These are phyloP conservation scores for Rhizoclosmatium globosum DNA, from an alignment of 192 early-diverging fungal genomes.

Conservation along the genomic window DNA sequence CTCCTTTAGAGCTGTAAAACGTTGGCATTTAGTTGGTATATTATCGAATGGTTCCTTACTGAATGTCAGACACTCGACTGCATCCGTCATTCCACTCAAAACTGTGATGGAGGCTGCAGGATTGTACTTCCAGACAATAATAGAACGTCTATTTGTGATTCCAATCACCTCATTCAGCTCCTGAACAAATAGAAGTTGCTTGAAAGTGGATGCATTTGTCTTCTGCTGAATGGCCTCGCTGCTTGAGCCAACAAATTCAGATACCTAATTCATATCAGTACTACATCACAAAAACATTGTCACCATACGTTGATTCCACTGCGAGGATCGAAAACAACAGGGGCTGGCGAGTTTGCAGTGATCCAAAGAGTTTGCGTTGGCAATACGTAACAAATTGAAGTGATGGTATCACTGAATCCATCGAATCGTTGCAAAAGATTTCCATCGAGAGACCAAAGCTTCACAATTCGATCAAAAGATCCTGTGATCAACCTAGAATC, in stretches of 20 bases:
- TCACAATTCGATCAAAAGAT: slow-evolving; percentile 66
- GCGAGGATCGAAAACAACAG: slow-evolving; percentile 64
- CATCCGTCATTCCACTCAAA: slow-evolving; percentile 59
- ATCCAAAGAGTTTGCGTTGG: slow-evolving; percentile 70
- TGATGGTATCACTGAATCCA: slow-evolving; percentile 66
- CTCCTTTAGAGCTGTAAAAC: slow-evolving; percentile 57
- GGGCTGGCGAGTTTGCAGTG: slow-evolving; percentile 57
- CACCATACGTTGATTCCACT: slow-evolving; percentile 63
- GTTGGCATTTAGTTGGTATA: slow-evolving; percentile 7
- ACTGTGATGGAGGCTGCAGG: slow-evolving; percentile 58
- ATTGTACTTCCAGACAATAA: slow-evolving; percentile 67
- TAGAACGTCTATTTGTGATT: slow-evolving; percentile 50
- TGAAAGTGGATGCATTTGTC: slow-evolving; percentile 48
- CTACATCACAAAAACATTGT: neutral
- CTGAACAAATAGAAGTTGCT: slow-evolving; percentile 57
- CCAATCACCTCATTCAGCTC: slow-evolving; percentile 62
- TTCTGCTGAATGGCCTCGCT: slow-evolving; percentile 47
- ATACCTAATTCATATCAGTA: slow-evolving; percentile 45
- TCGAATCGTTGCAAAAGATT: slow-evolving; percentile 66
- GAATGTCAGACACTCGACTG: slow-evolving; percentile 63
- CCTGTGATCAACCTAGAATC: slow-evolving; percentile 63
- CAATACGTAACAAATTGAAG: slow-evolving; percentile 61
- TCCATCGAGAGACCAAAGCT: slow-evolving; percentile 71
- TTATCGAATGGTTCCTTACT: slow-evolving; percentile 33
- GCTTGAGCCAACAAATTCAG: slow-evolving; percentile 64